A percentile compares a stretch with the other conserved stretches of the same genome.
These are phyloP conservation scores for Saturnispora ahearnii DNA, from an alignment of 805 yeast species.

Conservation along the genomic window DNA sequence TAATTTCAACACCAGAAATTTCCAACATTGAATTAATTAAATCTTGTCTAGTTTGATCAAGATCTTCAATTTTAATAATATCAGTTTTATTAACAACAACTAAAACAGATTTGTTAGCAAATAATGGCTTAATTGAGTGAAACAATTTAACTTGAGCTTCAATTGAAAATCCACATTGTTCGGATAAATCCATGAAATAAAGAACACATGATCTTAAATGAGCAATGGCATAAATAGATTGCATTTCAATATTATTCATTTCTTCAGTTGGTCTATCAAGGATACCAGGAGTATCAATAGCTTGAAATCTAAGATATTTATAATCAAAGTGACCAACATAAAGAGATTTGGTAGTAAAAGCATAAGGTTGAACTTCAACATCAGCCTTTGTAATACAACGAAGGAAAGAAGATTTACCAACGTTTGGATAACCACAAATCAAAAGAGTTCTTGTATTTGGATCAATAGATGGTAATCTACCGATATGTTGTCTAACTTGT, in stretches of 20 bases:
- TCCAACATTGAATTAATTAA: conserved; percentile 56
- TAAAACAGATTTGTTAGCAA: conserved; percentile 93
- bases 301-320: conserved; percentile 95
- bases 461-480: conserved; percentile 95
- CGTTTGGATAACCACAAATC: conserved; percentile 98
- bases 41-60: conserved; percentile 65
- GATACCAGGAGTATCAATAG: conserved; percentile 98
- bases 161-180: conserved; percentile 97
- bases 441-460: conserved; percentile 97
- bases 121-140: conserved; percentile 94
- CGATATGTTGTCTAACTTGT: conserved; percentile 98
- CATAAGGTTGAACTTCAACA: conserved; percentile 98
- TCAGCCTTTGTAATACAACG: conserved; percentile 93
- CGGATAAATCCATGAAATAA: conserved; percentile 97
- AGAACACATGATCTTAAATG: conserved; percentile 93
- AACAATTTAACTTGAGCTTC: conserved; percentile 96
- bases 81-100: conserved; percentile 95
- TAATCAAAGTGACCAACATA: conserved; percentile 99
- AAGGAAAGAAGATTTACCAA: conserved; percentile 95
- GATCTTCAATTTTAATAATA: conserved; percentile 76
- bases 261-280: conserved; percentile 98
- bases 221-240: conserved; percentile 96
- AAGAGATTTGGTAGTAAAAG: conserved; percentile 94
- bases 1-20: conserved; percentile 78
- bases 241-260: conserved; percentile 99